These are phyloP conservation scores for Penicillium frequentans DNA, from an alignment of 2,329 filamentous ascomycete species.

Conservation along the genomic window DNA sequence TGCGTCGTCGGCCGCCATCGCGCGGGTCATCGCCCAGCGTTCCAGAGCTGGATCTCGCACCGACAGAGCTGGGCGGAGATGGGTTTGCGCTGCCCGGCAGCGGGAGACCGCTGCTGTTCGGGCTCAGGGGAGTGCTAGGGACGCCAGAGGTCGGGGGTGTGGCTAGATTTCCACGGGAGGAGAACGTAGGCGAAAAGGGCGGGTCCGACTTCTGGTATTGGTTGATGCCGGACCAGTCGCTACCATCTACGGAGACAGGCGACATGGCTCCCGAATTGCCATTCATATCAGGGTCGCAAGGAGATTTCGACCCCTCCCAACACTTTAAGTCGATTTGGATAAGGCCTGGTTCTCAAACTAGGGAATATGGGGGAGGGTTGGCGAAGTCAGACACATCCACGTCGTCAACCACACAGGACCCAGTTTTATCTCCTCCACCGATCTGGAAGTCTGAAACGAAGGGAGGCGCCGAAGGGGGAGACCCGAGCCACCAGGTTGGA, in stretches of 20 bases:
- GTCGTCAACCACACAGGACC: conserved; percentile 12
- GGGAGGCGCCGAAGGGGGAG: not conserved
- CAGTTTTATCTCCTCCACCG: conserved; percentile 9
- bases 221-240: conserved; percentile 74
- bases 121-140: conserved; percentile 56
- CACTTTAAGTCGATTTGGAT: not conserved
- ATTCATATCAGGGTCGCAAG: conserved; percentile 56
- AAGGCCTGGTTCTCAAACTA: not conserved
- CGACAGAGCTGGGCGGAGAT: conserved; percentile 86
- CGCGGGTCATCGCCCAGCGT: conserved; percentile 64
- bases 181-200: conserved; percentile 48
- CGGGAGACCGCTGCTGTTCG: conserved; percentile 50
- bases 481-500: not conserved
- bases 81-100: conserved; percentile 51
- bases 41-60: conserved; percentile 71
- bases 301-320: not conserved
- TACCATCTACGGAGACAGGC: conserved; percentile 77
- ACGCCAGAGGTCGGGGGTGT: conserved; percentile 68
- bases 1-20: conserved; percentile 56
- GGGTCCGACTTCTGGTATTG: conserved; percentile 59
- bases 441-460: conserved; percentile 19
- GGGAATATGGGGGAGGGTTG: not conserved
- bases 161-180: conserved; percentile 54
- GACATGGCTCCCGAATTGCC: conserved; percentile 74
- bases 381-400: conserved; percentile 8